Percentiles rank a stretch among this genome's conserved stretches.
Evolutionary conservation across 768 basidiomycete genomes (phyloP).

Genomic region (Pleurotus djamor): DNA sequence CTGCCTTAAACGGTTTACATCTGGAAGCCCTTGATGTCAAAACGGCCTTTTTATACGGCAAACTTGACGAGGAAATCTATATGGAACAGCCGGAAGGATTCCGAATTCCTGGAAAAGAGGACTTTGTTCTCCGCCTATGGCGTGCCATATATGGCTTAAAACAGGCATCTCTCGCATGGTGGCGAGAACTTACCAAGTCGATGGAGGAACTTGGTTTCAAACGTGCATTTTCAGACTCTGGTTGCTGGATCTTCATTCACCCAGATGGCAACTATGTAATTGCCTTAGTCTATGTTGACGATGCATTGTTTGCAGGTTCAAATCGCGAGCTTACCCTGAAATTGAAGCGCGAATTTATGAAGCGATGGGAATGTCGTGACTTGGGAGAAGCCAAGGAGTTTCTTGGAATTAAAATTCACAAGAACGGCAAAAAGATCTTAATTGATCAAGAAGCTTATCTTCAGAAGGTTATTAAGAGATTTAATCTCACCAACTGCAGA

Average conservation of each 20-base stretch:
- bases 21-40: slow-evolving; percentile 40
- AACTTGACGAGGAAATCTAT: slow-evolving; percentile 9
- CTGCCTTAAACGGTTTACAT: slow-evolving; percentile 28
- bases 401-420: slow-evolving; percentile 6
- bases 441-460: slow-evolving; percentile 7
- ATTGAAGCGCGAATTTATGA: slow-evolving; percentile 14
- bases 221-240: not conserved
- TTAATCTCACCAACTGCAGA: slow-evolving; percentile 6
- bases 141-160: slow-evolving; percentile 6
- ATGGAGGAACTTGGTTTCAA: slow-evolving; percentile 7
- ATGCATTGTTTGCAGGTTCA: slow-evolving; percentile 9
- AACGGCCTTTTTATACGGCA: slow-evolving; percentile 28
- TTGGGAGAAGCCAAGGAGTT: slow-evolving; percentile 3
- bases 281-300: slow-evolving; percentile 11
- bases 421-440: not conserved
- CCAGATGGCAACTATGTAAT: not conserved
- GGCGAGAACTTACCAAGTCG: not conserved
- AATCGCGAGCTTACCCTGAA: not conserved
- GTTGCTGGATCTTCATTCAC: not conserved
- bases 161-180: slow-evolving; percentile 1
- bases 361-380: slow-evolving; percentile 18
- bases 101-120: not conserved
- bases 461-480: slow-evolving; percentile 10
- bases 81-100: slow-evolving; percentile 1
- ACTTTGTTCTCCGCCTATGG: not conserved